A percentile compares a stretch with the other conserved stretches of the same genome.
phyloP scores from a whole-genome alignment of 2,329 filamentous ascomycete genomes.

The Monosporascus sp. region DNA sequence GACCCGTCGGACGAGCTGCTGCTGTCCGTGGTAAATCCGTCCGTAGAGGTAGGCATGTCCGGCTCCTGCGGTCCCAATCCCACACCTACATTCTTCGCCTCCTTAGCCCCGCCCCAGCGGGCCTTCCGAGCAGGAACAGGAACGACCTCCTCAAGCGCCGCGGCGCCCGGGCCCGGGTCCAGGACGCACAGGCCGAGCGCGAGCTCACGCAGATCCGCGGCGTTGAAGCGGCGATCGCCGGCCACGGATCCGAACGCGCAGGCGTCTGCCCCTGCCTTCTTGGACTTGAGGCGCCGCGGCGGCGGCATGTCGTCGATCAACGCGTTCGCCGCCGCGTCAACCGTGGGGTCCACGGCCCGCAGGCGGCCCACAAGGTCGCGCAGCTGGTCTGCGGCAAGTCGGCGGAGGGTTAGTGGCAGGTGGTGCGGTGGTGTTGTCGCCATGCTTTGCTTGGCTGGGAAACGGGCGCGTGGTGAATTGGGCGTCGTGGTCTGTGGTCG shows the following conservation, averaged over 20 bases:
- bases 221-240: background rate
- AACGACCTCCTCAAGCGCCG: background rate
- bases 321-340: background rate
- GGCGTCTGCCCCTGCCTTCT: background rate
- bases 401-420: background rate
- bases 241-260: background rate
- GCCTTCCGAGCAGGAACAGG: no score
- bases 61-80: no score
- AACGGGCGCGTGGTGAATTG: background rate
- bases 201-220: background rate
- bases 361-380: background rate
- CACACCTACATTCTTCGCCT: no score
- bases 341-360: background rate
- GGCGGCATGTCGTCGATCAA: background rate
- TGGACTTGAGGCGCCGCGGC: no score
- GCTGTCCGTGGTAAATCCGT: no score
- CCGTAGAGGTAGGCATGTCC: no score
- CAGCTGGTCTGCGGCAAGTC: background rate
- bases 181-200: background rate
- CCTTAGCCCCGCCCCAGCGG: no score
- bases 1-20: no score
- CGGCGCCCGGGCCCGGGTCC: background rate
- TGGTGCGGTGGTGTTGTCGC: background rate
- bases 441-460: background rate
- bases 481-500: no score